Conservation (phyloP, 1,284 basidiomycete genomes). For the Caloboletus firmus region DNA sequence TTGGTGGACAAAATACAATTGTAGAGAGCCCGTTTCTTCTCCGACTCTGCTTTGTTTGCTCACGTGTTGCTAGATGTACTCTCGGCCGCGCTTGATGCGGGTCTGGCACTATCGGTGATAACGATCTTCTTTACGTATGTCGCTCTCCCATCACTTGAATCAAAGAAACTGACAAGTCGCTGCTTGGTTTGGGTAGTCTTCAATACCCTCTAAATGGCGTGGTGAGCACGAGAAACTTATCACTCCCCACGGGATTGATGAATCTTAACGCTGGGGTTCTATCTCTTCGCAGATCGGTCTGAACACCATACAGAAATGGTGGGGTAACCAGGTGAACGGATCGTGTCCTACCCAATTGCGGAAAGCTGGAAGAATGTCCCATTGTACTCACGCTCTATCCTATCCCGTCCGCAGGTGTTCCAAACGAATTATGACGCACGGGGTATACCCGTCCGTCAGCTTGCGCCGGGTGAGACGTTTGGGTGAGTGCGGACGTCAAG, state of each 20-base stretch:
- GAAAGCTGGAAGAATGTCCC: too few relatives aligned
- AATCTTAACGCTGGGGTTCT: not conserved
- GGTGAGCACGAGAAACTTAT: constrained; percentile 16
- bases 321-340: constrained; percentile 48
- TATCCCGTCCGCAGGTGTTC: constrained; percentile 27
- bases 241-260: not conserved
- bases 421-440: constrained; percentile 39
- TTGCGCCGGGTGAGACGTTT: constrained; percentile 41
- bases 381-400: not conserved
- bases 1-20: constrained; percentile 77
- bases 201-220: constrained; percentile 33
- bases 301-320: constrained; percentile 47
- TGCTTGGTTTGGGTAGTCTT: constrained; percentile 23
- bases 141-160: not conserved
- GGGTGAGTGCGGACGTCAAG: constrained; percentile 22
- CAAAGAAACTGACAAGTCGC: not conserved
- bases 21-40: constrained; percentile 23
- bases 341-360: not conserved
- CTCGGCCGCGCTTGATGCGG: constrained; percentile 60
- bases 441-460: constrained; percentile 40
- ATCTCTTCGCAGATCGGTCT: constrained; percentile 41
- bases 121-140: constrained; percentile 53
- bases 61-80: constrained; percentile 45
- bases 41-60: not conserved
- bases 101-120: constrained; percentile 49